A percentile compares a stretch with the other conserved stretches of the same genome.
Conservation (phyloP, 2,329 filamentous ascomycete genomes). For the Achaetomium macrosporum region DNA sequence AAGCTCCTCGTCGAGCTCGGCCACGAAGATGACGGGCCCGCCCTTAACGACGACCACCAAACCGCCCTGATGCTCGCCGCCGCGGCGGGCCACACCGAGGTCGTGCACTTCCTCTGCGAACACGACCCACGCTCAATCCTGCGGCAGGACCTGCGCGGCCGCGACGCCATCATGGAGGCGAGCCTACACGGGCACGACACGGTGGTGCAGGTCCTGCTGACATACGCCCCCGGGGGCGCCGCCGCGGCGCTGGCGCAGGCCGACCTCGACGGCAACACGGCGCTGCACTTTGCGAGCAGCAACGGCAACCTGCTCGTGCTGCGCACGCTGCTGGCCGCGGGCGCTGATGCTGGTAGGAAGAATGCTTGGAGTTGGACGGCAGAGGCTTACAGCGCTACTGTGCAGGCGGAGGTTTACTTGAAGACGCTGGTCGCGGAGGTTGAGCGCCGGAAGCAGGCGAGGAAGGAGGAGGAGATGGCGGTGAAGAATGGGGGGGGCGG, state of each 20-base stretch:
- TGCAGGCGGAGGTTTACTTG: constrained; percentile 79
- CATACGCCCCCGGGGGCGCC: constrained; percentile 52
- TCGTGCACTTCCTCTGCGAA: constrained; percentile 65
- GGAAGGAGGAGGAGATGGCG: not conserved
- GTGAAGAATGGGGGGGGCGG: not conserved
- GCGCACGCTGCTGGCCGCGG: constrained; percentile 69
- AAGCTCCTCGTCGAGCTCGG: constrained; percentile 64
- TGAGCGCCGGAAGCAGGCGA: constrained; percentile 45
- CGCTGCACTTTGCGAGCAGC: constrained; percentile 78
- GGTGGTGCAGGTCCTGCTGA: constrained; percentile 58
- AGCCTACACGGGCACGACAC: constrained; percentile 57
- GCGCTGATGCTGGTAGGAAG: constrained; percentile 64
- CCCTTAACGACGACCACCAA: constrained; percentile 72
- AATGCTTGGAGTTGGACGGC: constrained; percentile 80
- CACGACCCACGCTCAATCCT: constrained; percentile 57
- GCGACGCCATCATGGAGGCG: constrained; percentile 67
- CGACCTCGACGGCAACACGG: constrained; percentile 76
- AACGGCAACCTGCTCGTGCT: constrained; percentile 74
- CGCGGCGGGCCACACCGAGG: constrained; percentile 61
- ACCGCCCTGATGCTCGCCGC: constrained; percentile 79
- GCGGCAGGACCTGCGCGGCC: constrained; percentile 59
- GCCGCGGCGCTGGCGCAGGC: constrained; percentile 48
- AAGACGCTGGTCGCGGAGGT: constrained; percentile 69
- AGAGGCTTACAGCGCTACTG: constrained; percentile 73
- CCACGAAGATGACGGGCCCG: constrained; percentile 66